Conservation (phyloP, 2,329 filamentous ascomycete genomes). For the Albifimbria verrucaria region DNA sequence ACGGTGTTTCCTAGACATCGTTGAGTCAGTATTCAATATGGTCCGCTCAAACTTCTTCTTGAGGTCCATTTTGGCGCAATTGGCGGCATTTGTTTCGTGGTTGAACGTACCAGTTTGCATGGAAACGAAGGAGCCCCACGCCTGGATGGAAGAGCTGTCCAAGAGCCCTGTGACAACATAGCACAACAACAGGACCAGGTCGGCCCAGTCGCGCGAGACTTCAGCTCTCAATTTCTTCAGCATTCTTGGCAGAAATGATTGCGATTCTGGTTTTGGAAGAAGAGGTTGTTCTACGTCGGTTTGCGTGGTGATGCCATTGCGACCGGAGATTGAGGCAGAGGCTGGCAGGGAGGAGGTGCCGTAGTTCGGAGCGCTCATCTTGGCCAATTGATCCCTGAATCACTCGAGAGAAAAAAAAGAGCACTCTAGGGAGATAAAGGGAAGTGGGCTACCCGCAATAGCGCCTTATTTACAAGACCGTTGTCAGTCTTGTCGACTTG, state of each 20-base stretch:
- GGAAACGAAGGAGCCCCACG: conserved; percentile 77
- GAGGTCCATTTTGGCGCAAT: not conserved
- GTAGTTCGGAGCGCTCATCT: conserved; percentile 10
- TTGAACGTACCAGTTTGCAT: conserved; percentile 71
- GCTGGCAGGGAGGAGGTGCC: conserved; percentile 7
- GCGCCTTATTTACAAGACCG: not conserved
- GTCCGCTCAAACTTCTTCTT: too few relatives aligned
- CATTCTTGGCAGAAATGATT: conserved; percentile 19
- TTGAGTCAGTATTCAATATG: not conserved
- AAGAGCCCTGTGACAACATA: conserved; percentile 76
- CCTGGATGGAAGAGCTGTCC: conserved; percentile 72
- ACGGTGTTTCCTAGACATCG: conserved; percentile 63
- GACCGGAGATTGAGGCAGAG: not conserved
- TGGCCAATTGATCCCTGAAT: not conserved
- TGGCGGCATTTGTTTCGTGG: not conserved
- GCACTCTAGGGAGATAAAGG: not conserved
- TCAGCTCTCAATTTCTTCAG: conserved; percentile 37
- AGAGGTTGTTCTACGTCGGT: conserved; percentile 31
- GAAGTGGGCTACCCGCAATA: not conserved
- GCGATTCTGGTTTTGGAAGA: conserved; percentile 20
- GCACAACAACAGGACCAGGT: conserved; percentile 66
- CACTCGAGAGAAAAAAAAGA: not conserved
- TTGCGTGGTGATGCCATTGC: conserved; percentile 10
- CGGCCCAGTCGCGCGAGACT: conserved; percentile 60
- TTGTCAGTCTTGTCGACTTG: not conserved